A percentile compares a stretch with the other conserved stretches of the same genome.
These are phyloP conservation scores for Linanthus parryae DNA, from an alignment of 148 eudicot genomes.

Conservation along the genomic window DNA sequence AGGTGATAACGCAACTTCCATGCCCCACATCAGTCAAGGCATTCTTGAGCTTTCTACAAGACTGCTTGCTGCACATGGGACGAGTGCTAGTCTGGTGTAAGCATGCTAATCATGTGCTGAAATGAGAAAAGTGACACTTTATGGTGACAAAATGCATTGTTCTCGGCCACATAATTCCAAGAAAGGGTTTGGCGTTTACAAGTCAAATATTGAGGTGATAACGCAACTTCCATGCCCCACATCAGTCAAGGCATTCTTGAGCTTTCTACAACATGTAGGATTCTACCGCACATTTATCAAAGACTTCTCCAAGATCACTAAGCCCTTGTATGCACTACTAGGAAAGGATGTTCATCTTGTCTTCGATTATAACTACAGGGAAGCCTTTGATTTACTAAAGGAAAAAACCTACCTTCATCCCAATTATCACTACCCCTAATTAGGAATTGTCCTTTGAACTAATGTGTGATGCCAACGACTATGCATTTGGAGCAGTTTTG, in stretches of 20 bases:
- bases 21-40: no score
- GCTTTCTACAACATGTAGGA: no score
- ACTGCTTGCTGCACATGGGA: no score
- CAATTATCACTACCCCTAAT: not conserved
- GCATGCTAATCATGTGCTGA: not conserved
- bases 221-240: no score
- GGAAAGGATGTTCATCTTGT: not conserved
- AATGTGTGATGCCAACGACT: not conserved
- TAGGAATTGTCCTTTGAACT: not conserved
- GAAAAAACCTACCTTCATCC: not conserved
- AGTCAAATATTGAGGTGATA: not conserved
- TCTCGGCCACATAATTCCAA: not conserved
- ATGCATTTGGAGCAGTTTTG: not conserved
- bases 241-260: no score
- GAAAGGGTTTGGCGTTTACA: not conserved
- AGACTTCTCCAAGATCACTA: no score
- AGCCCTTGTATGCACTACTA: no score
- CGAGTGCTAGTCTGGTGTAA: not conserved
- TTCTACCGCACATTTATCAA: no score
- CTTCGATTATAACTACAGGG: not conserved
- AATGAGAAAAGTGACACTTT: conserved; percentile 1
- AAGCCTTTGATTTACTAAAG: not conserved
- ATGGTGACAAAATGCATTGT: not conserved
- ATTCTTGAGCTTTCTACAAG: no score
- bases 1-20: not conserved